Base-by-base conservation (phyloP, 768 basidiomycete species). In the Serendipita sp. region DNA sequence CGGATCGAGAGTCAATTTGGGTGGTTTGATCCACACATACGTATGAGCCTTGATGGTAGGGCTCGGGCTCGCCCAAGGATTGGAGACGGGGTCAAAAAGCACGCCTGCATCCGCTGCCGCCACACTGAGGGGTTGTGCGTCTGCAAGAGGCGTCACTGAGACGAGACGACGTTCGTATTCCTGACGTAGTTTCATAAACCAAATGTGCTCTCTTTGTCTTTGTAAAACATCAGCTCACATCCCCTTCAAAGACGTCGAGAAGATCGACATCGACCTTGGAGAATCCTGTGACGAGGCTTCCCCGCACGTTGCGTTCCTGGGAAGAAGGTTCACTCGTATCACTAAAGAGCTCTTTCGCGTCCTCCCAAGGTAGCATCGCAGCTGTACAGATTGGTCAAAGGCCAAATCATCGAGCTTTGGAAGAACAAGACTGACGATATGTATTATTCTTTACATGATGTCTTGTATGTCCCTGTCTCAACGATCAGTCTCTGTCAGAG, bases 191-290 rank as follows among this genome's bases (percentile, higher is more conserved):
- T 45, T 50, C 17, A 22, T 24, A 24, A 16, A 14, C 14, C 28
- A 33, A 26, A 41, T 13, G 13, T 2, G 26, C 14, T 20, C 33
- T 3, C 3, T 24, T 22, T 4, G 16, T 43, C 62, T 31, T 31
- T 63, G 14, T 13, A 42, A 26, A 14, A 2, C 17, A 45, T 4
- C 75, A 82, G 69, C 67, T 38, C 34, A 86, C 94, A 56, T 79
- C 67, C 33, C 90, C 90, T 72, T 97, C 94, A 64, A 95, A 97
- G 7, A 75, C 61, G 72, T 97, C 92, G 24, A 98, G 73, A 2
- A 78, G 70, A n/a, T 66, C 65, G 1, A 96, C 74, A 65, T 97
- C 93, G 17, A 67, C 42, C 9, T 71, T 71, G 0, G 81, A 82
- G 50, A 96, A 75, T 1, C 94, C 93, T 0, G 71, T 72, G 2